Conservation (phyloP, 192 early-diverging fungal species). For the Coemansia umbellata region DNA sequence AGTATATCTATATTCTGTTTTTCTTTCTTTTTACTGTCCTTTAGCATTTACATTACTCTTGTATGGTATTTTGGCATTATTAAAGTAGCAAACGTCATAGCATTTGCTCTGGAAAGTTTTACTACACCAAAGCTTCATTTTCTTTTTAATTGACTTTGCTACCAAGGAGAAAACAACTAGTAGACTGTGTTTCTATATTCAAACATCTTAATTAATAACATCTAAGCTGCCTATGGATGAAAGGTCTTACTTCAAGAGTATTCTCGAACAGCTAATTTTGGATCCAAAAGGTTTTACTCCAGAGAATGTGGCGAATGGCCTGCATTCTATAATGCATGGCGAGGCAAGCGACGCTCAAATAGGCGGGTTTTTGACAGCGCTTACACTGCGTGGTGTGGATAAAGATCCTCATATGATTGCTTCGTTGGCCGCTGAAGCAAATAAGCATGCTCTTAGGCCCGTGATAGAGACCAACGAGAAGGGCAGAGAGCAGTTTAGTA, state of each 20-base stretch:
- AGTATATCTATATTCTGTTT: too few relatives aligned
- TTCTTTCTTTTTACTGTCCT: too few relatives aligned
- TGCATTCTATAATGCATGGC: slow-evolving; percentile 74
- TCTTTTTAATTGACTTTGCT: too few relatives aligned
- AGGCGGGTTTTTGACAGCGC: slow-evolving; percentile 77
- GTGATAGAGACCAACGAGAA: slow-evolving; percentile 47
- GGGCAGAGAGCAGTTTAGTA: slow-evolving; percentile 32
- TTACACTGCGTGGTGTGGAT: slow-evolving; percentile 71
- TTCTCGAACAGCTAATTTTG: slow-evolving; percentile 64
- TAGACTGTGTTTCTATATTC: too few relatives aligned
- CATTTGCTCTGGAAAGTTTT: too few relatives aligned
- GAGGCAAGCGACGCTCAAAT: slow-evolving; percentile 80
- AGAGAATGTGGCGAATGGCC: slow-evolving; percentile 55
- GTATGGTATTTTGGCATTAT: too few relatives aligned
- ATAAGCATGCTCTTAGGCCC: slow-evolving; percentile 61
- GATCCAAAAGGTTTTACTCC: slow-evolving; percentile 60
- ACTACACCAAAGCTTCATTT: too few relatives aligned
- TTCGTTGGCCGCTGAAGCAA: slow-evolving; percentile 70
- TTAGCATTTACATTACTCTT: too few relatives aligned
- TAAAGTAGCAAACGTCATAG: too few relatives aligned
- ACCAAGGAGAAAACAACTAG: too few relatives aligned
- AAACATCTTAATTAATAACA: too few relatives aligned
- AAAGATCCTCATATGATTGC: slow-evolving; percentile 73
- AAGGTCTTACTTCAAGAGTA: slow-evolving; percentile 51
- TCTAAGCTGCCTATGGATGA: too few relatives aligned